phyloP scores from a whole-genome alignment of 1,284 basidiomycete genomes.

The Irpex sp. region DNA sequence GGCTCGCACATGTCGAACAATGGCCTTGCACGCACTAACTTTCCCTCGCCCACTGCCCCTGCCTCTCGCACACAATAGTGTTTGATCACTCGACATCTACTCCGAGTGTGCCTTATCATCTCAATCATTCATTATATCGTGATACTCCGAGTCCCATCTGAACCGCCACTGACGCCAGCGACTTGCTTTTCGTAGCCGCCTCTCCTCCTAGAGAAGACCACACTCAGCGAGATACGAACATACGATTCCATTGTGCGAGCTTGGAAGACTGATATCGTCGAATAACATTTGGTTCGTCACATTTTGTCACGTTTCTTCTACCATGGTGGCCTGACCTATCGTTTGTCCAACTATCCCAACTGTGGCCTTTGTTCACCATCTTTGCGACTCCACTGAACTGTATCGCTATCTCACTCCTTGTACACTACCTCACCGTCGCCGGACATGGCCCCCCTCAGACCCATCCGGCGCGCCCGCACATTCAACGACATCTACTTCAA shows the following conservation, averaged over 20 bases:
- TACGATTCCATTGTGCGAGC: not conserved
- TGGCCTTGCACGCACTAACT: not conserved
- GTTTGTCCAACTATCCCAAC: not conserved
- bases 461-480: slow-evolving; percentile 15
- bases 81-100: not conserved
- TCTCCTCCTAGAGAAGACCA: not conserved
- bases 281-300: slow-evolving; percentile 7
- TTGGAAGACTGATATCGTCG: not conserved
- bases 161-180: not conserved
- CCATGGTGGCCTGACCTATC: not conserved
- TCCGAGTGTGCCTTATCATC: not conserved
- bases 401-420: slow-evolving; percentile 9
- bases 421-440: slow-evolving; percentile 7
- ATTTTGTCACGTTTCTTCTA: not conserved
- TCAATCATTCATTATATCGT: not conserved
- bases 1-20: slow-evolving; percentile 4
- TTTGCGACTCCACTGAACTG: slow-evolving; percentile 3
- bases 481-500: not conserved
- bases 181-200: not conserved
- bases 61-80: not conserved
- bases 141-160: not conserved
- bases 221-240: not conserved
- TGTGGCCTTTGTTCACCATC: not conserved
- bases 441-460: slow-evolving; percentile 47
- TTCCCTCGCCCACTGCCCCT: not conserved